A percentile compares a stretch with the other conserved stretches of the same genome.
These are phyloP conservation scores for Triticum urartu DNA, from an alignment of 176 grass and related monocot genomes.

Conservation along the genomic window DNA sequence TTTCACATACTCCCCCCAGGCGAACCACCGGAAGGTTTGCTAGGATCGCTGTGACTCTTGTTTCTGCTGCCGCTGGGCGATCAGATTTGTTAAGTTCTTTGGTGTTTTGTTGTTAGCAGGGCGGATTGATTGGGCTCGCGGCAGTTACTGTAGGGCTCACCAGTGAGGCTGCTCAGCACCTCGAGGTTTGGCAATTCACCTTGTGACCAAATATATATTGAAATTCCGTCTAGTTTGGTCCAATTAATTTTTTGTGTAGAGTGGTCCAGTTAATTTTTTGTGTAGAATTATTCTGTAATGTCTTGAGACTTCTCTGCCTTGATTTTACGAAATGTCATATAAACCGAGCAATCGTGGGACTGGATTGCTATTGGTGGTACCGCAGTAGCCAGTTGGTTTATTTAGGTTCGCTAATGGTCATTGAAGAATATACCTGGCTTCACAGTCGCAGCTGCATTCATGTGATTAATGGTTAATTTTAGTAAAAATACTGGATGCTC, in stretches of 20 bases:
- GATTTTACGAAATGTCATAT: not conserved
- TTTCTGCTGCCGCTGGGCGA: not conserved
- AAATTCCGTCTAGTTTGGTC: constrained; percentile 4
- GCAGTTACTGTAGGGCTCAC: constrained; percentile 92
- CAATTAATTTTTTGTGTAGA: not conserved
- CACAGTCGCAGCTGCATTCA: not conserved
- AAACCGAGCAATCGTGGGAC: not conserved
- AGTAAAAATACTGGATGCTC: not conserved
- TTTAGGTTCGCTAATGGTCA: not conserved
- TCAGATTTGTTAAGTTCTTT: constrained; percentile 39
- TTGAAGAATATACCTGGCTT: not conserved
- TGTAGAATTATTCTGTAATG: not conserved
- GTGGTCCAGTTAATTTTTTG: constrained; percentile 8
- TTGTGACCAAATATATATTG: not conserved
- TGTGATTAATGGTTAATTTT: not conserved
- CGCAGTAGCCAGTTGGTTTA: not conserved
- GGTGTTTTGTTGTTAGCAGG: constrained; percentile 55
- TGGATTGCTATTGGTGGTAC: not conserved
- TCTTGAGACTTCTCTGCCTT: not conserved
- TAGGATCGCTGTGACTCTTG: not conserved
- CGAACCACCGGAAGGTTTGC: constrained; percentile 95
- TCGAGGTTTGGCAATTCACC: constrained; percentile 58
- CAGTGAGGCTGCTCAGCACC: constrained; percentile 79
- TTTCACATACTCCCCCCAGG: constrained; percentile 66
- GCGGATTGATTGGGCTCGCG: constrained; percentile 93